Evolutionary conservation across 2,329 filamentous ascomycete species (phyloP), one percentile per base, ranked within the genome.

Genomic region (Trichoderma afroharzianum): DNA sequence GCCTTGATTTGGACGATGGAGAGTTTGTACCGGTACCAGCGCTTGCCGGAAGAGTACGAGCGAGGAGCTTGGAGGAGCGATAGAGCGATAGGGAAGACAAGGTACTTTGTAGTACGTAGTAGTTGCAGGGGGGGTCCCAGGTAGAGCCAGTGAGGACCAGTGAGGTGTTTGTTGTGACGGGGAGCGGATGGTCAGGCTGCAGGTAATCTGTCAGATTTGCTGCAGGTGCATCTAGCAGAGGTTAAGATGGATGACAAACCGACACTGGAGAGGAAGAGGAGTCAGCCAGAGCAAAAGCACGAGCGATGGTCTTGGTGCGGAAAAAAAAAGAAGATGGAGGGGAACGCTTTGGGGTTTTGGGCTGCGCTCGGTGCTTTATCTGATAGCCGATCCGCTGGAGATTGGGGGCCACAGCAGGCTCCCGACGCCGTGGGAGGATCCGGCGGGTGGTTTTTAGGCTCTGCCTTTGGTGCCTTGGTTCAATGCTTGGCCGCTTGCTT

Each of bases 181-280:
- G 39, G 39, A 43, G 15, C 15, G 43, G 61, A 63, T 32, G 57
- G 57, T 24, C 18, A 26, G 30, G 24, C 62, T 53, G 62, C 63
- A 57, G 63, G 63, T 24, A 68, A 50, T 68, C 36, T 59, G 64
- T 68, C 64, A 68, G 55, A 68, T 47, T 33, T 24, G 33, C 21
- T 57, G 64, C 33, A 43, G 26, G 50, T 47, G 53, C 36, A 68
- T 68, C 64, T 68, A 21, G 21, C 28, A 32, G 43, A 50, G 43
- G 43, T n/a, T 6, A n/a, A 43, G 39, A 43, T 15, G 36, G 36
- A 39, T 43, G 39, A 43, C 36, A 39, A 39, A 39, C 36, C 11
- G 43, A 47, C 47, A 36, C 12, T 14, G 12, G 1, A 50, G 43
- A 50, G 33, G 1, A 14, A 15, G 33, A 36, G 33, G 5, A 36